phyloP scores from a whole-genome alignment of 371 early-diverging fungal genomes.

The Haplosporangium sp. region DNA sequence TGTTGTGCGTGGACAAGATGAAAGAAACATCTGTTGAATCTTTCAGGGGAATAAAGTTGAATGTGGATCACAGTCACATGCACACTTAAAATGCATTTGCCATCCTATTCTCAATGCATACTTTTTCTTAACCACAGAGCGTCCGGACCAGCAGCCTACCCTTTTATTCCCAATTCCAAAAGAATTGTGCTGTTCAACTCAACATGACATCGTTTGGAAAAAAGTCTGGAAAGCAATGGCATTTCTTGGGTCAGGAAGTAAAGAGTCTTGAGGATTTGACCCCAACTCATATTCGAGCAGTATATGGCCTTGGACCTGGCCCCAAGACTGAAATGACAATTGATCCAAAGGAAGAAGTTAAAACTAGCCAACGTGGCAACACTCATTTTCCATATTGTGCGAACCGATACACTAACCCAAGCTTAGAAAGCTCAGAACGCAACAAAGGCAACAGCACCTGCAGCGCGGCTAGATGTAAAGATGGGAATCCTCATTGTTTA shows the following conservation, averaged over 20 bases:
- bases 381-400: constrained; percentile 33
- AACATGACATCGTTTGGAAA: constrained; percentile 25
- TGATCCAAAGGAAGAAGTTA: background rate
- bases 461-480: constrained; percentile 50
- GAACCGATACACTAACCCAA: constrained; percentile 4
- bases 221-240: constrained; percentile 39
- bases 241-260: constrained; percentile 36
- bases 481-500: constrained; percentile 59
- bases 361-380: background rate
- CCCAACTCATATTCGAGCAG: constrained; percentile 22
- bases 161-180: too few species aligned
- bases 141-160: too few species aligned
- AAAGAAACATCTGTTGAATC: background rate
- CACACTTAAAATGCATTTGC: background rate
- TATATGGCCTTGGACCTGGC: constrained; percentile 31
- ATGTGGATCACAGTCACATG: background rate
- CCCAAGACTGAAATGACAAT: background rate
- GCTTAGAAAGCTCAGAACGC: background rate
- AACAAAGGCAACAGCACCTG: constrained; percentile 11
- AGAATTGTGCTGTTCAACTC: too few species aligned
- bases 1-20: background rate
- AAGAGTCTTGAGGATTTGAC: constrained; percentile 25
- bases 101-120: too few species aligned
- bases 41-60: background rate
- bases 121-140: background rate